phyloP scores from a whole-genome alignment of 129 eudicot species.

The Solidago caesia region DNA sequence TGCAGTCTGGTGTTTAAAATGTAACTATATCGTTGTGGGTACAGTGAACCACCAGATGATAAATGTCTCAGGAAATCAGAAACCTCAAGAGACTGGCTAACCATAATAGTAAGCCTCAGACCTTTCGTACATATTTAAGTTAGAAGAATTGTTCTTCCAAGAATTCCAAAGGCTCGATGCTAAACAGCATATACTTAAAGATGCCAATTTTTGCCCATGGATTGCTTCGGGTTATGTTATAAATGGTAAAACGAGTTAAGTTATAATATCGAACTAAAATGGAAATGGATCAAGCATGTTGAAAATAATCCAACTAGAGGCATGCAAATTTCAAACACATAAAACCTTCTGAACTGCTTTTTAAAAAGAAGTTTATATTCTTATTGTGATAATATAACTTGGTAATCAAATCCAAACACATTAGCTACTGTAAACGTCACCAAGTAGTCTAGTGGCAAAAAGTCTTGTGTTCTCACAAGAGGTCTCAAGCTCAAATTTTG shows the following conservation, averaged over 20 bases:
- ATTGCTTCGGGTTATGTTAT: background rate
- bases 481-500: too few species aligned
- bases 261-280: background rate
- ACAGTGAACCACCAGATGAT: slow-evolving; percentile 78
- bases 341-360: too few species aligned
- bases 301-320: too few species aligned
- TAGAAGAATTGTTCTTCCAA: background rate
- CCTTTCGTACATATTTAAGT: slow-evolving; percentile 1
- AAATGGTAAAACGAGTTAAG: background rate
- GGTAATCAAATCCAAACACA: too few species aligned
- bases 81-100: slow-evolving; percentile 69
- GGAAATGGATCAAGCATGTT: too few species aligned
- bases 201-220: background rate
- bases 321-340: too few species aligned
- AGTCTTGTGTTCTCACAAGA: too few species aligned
- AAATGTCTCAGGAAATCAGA: slow-evolving; percentile 60
- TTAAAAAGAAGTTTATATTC: too few species aligned
- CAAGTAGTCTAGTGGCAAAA: too few species aligned
- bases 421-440: too few species aligned
- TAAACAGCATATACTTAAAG: background rate
- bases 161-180: background rate
- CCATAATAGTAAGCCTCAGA: slow-evolving; percentile 60
- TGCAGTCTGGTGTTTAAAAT: slow-evolving; percentile 1
- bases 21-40: slow-evolving; percentile 22
- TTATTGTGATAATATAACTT: too few species aligned